Base-by-base conservation (phyloP, 139 green algal genomes). In the Chlamydomonas applanata region DNA sequence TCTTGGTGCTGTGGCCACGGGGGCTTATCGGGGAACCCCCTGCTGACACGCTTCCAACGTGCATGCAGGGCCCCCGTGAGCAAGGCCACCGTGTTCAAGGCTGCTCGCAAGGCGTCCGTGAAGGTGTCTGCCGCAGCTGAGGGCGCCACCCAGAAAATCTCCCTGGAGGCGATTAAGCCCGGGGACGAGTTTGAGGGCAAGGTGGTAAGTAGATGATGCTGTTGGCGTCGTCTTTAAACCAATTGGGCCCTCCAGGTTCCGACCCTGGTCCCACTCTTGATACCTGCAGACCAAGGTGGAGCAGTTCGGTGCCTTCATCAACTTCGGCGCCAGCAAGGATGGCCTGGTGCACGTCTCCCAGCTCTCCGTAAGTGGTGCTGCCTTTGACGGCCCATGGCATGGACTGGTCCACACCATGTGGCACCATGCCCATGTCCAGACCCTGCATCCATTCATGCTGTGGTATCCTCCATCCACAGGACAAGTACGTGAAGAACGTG, bases 281-380 rank as follows among this genome's bases (percentile, higher is more conserved):
- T 32, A 62, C 29, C 45, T 74, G 76, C 85, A 93, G 89, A 80
- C 52, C 7, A 66, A 66, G 30, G 73, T 96, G 3, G 73, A 91
- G 75, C 25, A 76, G 4, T 99, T 94, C 76, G 96, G 96, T 33
- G 92, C 90, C 0, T 99, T 99, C 77, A 91, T 99, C 16, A 88
- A 98, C 80, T 91, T 99, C 71, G 93, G 92, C 36, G 81, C 84
- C 29, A 77, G 69, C 32, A 89, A 78, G 35, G 91, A 98, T 79
- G 96, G 92, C 53, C 88, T 99, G 27, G 83, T 98, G 17, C 96
- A 99, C 87, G 95, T 99, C 65, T 97, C 91, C 27, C 89, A 99
- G 82, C 83, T 97, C 16, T 54, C 79, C 74, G 85, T 88, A 35
- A 20, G 49, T 22, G 24, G 61, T 49, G 61, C 61, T 69, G 61